Percentiles rank a stretch among this genome's conserved stretches.
Evolutionary conservation across 768 basidiomycete genomes (phyloP).

Genomic region (Pholiota conissans): DNA sequence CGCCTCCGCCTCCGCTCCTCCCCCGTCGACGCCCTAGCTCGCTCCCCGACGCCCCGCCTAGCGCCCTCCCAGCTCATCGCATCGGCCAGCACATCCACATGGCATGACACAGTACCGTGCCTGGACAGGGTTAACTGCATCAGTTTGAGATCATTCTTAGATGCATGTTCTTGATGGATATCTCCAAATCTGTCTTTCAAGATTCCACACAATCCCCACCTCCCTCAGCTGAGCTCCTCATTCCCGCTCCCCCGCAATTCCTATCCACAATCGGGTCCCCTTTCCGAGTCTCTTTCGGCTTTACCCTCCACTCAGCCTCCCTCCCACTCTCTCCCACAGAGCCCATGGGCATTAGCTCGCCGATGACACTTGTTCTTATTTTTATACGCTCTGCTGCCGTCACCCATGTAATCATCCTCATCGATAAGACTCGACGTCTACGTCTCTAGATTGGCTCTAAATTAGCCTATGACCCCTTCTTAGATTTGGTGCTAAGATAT

Average conservation of each 20-base stretch:
- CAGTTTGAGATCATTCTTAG: conserved; percentile 23
- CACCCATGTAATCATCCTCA: conserved; percentile 8
- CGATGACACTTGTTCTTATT: no score
- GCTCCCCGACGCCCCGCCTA: background rate
- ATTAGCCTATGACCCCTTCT: conserved; percentile 13
- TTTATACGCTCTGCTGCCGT: background rate
- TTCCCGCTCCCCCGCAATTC: background rate
- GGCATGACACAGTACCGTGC: conserved; percentile 12
- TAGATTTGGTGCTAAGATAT: conserved; percentile 14
- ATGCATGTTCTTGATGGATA: conserved; percentile 19
- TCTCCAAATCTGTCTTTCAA: conserved; percentile 18
- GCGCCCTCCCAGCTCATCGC: background rate
- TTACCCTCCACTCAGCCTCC: background rate
- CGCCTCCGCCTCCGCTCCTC: background rate
- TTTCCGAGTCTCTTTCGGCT: background rate
- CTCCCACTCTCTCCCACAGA: no score
- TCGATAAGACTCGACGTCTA: conserved; percentile 20
- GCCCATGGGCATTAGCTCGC: no score
- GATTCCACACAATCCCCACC: conserved; percentile 10
- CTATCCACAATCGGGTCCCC: background rate
- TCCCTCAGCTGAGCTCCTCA: background rate
- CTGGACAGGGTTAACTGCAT: conserved; percentile 20
- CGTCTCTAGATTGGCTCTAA: conserved; percentile 16
- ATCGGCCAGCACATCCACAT: conserved; percentile 6
- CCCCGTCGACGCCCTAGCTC: background rate